phyloP scores from a whole-genome alignment of 1,139 yeast species.

The Suhomyces ambrosiae region DNA sequence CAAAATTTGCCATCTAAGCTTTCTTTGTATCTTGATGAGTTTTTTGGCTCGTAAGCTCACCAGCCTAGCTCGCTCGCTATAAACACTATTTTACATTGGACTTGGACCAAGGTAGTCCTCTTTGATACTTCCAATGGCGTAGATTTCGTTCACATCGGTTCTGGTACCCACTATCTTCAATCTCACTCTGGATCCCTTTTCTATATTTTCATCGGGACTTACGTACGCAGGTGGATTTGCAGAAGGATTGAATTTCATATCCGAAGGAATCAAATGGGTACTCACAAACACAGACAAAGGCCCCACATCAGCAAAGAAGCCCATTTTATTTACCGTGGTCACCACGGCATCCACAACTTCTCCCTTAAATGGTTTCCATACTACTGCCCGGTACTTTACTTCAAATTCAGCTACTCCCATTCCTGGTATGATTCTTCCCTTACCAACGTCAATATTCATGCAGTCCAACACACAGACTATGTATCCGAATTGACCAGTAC shows the following conservation, averaged over 20 bases:
- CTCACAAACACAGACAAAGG: slow-evolving; percentile 94
- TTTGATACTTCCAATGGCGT: slow-evolving; percentile 96
- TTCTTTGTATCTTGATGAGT: too few relatives aligned
- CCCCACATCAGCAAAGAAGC: slow-evolving; percentile 97
- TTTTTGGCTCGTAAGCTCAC: too few relatives aligned
- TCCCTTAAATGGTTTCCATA: slow-evolving; percentile 98
- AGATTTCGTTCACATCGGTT: slow-evolving; percentile 95
- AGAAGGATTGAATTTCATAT: slow-evolving; percentile 90
- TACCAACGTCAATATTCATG: slow-evolving; percentile 92
- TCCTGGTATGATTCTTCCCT: slow-evolving; percentile 88
- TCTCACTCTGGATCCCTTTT: slow-evolving; percentile 90
- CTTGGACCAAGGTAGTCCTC: slow-evolving; percentile 94
- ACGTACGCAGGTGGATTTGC: slow-evolving; percentile 99
- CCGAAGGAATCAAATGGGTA: slow-evolving; percentile 91
- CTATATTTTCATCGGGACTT: slow-evolving; percentile 91
- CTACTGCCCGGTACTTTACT: slow-evolving; percentile 94
- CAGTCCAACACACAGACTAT: slow-evolving; percentile 95
- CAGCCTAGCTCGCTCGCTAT: too few relatives aligned
- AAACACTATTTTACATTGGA: slow-evolving; percentile 46
- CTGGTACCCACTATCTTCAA: slow-evolving; percentile 96
- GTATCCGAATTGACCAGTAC: slow-evolving; percentile 98
- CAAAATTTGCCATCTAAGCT: too few relatives aligned
- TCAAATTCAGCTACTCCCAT: slow-evolving; percentile 94
- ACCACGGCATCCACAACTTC: slow-evolving; percentile 98
- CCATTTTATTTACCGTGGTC: slow-evolving; percentile 92